Percentiles rank a stretch among this genome's conserved stretches.
Conservation (phyloP, 805 yeast genomes). For the Metschnikowia aberdeeniae region DNA sequence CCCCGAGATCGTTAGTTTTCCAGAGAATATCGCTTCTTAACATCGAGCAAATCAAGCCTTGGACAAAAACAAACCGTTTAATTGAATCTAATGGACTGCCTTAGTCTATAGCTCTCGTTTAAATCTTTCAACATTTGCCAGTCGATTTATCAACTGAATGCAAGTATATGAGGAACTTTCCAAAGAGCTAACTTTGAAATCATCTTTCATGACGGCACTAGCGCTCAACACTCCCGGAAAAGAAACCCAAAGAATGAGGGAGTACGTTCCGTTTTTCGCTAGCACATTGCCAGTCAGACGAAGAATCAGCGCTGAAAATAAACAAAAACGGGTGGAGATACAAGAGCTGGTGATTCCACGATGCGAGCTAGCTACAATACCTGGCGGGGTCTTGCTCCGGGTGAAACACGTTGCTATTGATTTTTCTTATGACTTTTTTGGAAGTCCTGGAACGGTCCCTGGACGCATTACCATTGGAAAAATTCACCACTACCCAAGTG, state of each 20-base stretch:
- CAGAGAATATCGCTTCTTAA: too few species aligned
- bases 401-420: slow-evolving; percentile 16
- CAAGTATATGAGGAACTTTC: too few species aligned
- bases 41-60: too few species aligned
- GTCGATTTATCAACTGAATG: too few species aligned
- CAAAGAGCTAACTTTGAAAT: too few species aligned
- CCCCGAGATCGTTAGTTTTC: too few species aligned
- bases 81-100: too few species aligned
- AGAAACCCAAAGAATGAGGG: background rate
- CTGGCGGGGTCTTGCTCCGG: slow-evolving; percentile 9
- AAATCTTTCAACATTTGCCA: too few species aligned
- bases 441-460: slow-evolving; percentile 23
- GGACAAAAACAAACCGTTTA: too few species aligned
- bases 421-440: slow-evolving; percentile 9
- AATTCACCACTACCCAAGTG: slow-evolving; percentile 18
- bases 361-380: slow-evolving; percentile 7
- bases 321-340: background rate
- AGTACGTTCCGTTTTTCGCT: background rate
- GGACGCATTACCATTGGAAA: slow-evolving; percentile 33
- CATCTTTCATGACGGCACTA: background rate
- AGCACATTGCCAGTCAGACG: background rate
- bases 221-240: background rate
- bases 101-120: too few species aligned
- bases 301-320: background rate
- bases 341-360: slow-evolving; percentile 12